These are phyloP conservation scores for Boeremia exigua DNA, from an alignment of 2,329 filamentous ascomycete species.

Conservation along the genomic window DNA sequence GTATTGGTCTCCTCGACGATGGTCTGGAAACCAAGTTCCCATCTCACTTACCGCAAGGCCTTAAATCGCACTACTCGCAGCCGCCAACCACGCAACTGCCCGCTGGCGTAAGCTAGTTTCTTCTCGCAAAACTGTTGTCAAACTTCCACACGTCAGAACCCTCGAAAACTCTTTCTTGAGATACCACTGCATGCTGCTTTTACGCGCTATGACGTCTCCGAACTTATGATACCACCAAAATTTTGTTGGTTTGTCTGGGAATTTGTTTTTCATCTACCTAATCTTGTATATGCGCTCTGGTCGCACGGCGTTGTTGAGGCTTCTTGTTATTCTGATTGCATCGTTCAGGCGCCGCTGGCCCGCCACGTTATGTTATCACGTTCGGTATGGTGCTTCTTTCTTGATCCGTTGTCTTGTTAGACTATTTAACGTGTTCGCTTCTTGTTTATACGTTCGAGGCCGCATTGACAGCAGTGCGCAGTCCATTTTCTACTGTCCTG, in stretches of 20 bases:
- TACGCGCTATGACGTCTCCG: constrained; percentile 35
- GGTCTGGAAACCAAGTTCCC: constrained; percentile 45
- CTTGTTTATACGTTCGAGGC: constrained; percentile 13
- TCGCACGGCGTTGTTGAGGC: constrained; percentile 4
- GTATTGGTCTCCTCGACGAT: constrained; percentile 44
- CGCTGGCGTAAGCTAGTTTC: constrained; percentile 24
- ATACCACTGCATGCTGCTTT: constrained; percentile 17
- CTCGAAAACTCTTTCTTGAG: constrained; percentile 4
- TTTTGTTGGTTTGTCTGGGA: constrained; percentile 30
- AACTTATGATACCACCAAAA: constrained; percentile 41
- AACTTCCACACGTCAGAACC: neutral
- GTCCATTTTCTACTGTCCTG: neutral
- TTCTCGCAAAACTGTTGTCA: neutral
- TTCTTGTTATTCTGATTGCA: constrained; percentile 6
- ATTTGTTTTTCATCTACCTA: constrained; percentile 35
- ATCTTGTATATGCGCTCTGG: constrained; percentile 29
- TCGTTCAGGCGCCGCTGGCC: constrained; percentile 7
- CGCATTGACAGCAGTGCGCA: constrained; percentile 2
- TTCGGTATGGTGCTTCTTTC: constrained; percentile 8
- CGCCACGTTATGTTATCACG: constrained; percentile 8
- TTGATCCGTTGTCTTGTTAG: neutral
- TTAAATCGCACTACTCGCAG: constrained; percentile 33
- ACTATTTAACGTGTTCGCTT: constrained; percentile 9
- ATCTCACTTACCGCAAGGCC: constrained; percentile 26
- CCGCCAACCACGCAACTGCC: constrained; percentile 29